Base-by-base conservation (phyloP, 2,329 filamentous ascomycete genomes). In the Cladosporium velox region DNA sequence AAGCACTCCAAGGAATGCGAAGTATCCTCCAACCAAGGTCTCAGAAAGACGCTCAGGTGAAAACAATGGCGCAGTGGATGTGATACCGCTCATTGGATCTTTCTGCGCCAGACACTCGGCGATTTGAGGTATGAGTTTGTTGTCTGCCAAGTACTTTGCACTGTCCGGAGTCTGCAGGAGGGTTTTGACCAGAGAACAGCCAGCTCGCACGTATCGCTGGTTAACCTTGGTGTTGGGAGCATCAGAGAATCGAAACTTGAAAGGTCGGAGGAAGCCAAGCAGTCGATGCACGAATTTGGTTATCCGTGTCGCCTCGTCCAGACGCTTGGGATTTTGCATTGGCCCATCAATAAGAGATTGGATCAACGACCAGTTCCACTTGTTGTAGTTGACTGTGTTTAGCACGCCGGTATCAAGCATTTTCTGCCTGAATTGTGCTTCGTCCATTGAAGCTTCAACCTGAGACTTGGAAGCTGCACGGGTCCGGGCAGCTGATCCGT, bases 361-460 rank as follows among this genome's bases (percentile, higher is more conserved):
- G 51, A 99, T 93, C 44, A 96, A 83, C 68, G 96, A 92, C 95
- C 96, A 99, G 75, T 96, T 94, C 95, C 95, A 99, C 77, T 99
- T 99, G 47, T 88, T 84, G 74, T 91, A 97, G 72, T 96, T 97
- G 68, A 92, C 92, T 67, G 91, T 95, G 69, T 90, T 91, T 55
- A 98, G 82, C 2, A 99, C 92, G 64, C 92, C 89, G 4, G 92
- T 95, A 67, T 98, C 91, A 21, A 93, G 77, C 74, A 90, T 85
- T 32, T 87, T 80, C 64, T 83, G 84, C 51, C 87, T 83, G 71
- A 90, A 90, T 64, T 85, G 83, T 1, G 83, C 83, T 72, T 90
- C 87, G 69, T 90, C 88, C 79, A 90, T 77, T 30, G 85, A 80
- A 63, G 86, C 83, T 61, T 83, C 86, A 58, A 87, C 79, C 71